Percentiles rank a stretch among this genome's conserved stretches.
Conservation (phyloP, 768 basidiomycete genomes). For the Dacryopinax primogenitus region DNA sequence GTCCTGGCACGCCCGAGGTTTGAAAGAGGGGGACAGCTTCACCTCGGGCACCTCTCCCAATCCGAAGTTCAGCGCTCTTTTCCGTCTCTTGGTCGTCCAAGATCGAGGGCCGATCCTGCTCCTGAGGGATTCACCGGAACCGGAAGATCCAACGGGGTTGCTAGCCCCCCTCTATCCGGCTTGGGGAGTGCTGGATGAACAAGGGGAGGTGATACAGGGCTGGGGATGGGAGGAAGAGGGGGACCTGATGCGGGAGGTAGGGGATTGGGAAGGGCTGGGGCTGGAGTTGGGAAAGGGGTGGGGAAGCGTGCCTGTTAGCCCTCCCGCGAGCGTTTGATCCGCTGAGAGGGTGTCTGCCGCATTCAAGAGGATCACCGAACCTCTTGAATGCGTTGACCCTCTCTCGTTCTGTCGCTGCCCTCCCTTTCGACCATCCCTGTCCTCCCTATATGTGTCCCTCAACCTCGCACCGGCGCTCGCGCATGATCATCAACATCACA, state of each 20-base stretch:
- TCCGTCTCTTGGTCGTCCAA: not conserved
- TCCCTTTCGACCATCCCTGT: too few relatives aligned
- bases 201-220: not conserved
- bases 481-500: too few relatives aligned
- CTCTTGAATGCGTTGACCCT: not conserved
- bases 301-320: not conserved
- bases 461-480: too few relatives aligned
- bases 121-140: not conserved
- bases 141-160: not conserved
- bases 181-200: slow-evolving; percentile 1
- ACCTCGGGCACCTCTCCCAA: not conserved
- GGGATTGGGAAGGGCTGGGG: not conserved
- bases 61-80: not conserved
- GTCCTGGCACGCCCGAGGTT: not conserved
- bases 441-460: too few relatives aligned
- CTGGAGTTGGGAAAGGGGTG: not conserved
- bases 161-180: not conserved
- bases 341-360: too few relatives aligned
- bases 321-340: not conserved
- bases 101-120: not conserved
- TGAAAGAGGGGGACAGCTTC: not conserved
- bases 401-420: too few relatives aligned
- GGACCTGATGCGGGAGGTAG: not conserved
- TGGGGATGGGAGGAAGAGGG: not conserved
- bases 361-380: too few relatives aligned